Base-by-base conservation (phyloP, 306 rosid species). In the Erythrophleum fordii region DNA sequence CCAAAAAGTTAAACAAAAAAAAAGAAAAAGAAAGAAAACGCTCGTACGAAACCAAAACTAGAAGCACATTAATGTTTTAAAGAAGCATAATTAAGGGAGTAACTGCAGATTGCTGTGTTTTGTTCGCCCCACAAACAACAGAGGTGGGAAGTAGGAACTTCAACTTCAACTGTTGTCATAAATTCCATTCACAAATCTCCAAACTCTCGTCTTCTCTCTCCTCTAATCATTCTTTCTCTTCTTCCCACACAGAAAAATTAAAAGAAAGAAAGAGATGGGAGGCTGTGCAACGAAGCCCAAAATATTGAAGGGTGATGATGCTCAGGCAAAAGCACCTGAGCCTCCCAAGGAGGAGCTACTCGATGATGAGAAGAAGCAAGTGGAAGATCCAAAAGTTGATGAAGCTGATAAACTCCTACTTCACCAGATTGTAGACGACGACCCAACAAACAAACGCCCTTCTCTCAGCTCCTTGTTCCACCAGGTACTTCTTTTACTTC, bases 221-320 rank as follows among this genome's bases (percentile, higher is more conserved):
- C 18, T 46, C 52, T 4, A 14, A 4, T 14, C 18, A 14, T 12
- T 46, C 52, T 12, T 14, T 31, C 42, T 62, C 44, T 12, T 31
- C 59, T 8, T 23, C 22, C 4, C 1, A 37, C 1, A 6, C 26
- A 2, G 12, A n/a, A 7, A n/a, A 18, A 7, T 20, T 1, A 51
- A 31, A 31, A 31, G 29, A 55, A 42, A 53, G 6, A 41, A 10
- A 39, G 11, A 75, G 0, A 91, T 91, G 96, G 96, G 96, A 37
- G 96, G 86, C 42, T 91, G 96, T 65, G 92, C 93, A 0, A 86
- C 93, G 1, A 91, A 91, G 77, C 93, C 96, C 0, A 87, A 77
- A 83, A 92, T 87, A 7, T 46, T 41, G 0, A 82, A 84, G 73
- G 86, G 73, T 1, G 85, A 39, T 4, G 72, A 23, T 0, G 22